Evolutionary conservation across 768 basidiomycete species (phyloP), one percentile per base, ranked within the genome.

Genomic region (Lentinula sp.): DNA sequence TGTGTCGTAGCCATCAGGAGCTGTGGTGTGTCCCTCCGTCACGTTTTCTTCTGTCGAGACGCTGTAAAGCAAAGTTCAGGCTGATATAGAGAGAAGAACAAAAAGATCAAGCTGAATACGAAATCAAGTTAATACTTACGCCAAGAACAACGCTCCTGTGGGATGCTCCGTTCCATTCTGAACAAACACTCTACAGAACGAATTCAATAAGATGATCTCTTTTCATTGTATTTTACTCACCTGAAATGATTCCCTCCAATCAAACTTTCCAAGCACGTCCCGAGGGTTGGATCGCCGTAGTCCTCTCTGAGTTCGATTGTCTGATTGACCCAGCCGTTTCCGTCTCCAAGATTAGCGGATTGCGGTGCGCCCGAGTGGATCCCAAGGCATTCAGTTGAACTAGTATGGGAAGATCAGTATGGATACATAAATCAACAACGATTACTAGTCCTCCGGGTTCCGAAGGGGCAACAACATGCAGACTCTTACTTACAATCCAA

Each of bases 221-320:
- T 13, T 2, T 23, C 18, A 42, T 28, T 15, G 13, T 10, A 6
- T 9, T 15, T 13, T 9, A 23, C 55, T 43, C 83, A 89, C 56
- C 59, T 52, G 66, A 92, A 80, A 66, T 94, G 93, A 67, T 89
- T 84, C 7, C 92, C 93, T 1, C 92, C 92, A 51, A 87, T 75
- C 52, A 91, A 75, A 15, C 86, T 87, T 69, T 95, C 92, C 53
- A 85, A 69, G 68, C 92, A 94, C 2, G 91, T 91, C 2, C 93
- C 76, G 31, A 83, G 70, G 64, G 65, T 73, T 0, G 83, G 75
- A 65, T 93, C 79, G 2, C 84, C 84, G 67, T 83, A 95, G 67
- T 93, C 86, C 75, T 86, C 86, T 49, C 93, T 82, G 35, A 93
- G 80, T 70, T 88, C 84, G 15, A 87, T 80, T 54, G 69, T 80